Evolutionary conservation across 495 filamentous ascomycete species (phyloP).

Genomic region (Daldinia vernicosa): DNA sequence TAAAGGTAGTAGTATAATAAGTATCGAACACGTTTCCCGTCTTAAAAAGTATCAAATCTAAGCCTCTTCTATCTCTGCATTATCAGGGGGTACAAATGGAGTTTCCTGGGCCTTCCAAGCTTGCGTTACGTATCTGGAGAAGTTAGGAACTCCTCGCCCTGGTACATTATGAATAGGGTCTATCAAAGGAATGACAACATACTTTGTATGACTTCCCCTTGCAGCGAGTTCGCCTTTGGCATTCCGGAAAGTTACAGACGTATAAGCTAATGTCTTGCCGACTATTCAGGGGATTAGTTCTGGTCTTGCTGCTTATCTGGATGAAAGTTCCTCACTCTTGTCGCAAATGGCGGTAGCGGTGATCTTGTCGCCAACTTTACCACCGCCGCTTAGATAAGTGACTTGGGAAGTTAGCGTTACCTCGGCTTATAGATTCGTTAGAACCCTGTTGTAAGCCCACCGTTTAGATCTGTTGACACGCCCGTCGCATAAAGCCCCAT

Average conservation of each 20-base stretch:
- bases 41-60: too few species aligned
- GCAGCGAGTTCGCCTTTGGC: conserved; percentile 80
- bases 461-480: conserved; percentile 91
- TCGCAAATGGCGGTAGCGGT: conserved; percentile 77
- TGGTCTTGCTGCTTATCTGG: background rate
- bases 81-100: conserved; percentile 25
- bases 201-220: conserved; percentile 97
- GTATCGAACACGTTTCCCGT: too few species aligned
- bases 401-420: conserved; percentile 61
- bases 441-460: conserved; percentile 53
- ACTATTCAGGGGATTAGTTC: conserved; percentile 61
- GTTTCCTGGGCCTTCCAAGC: conserved; percentile 38
- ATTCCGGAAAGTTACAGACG: conserved; percentile 81
- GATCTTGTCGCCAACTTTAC: conserved; percentile 80
- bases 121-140: conserved; percentile 36
- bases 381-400: conserved; percentile 88
- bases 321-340: conserved; percentile 70
- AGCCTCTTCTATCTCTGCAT: conserved; percentile 23
- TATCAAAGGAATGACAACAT: conserved; percentile 43
- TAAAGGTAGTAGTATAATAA: too few species aligned
- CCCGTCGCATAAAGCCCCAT: conserved; percentile 87
- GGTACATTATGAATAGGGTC: background rate
- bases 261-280: conserved; percentile 92
- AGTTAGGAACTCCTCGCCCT: background rate
- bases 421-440: background rate